phyloP scores from a whole-genome alignment of 1,284 basidiomycete genomes.

The Tylopilus sp. region DNA sequence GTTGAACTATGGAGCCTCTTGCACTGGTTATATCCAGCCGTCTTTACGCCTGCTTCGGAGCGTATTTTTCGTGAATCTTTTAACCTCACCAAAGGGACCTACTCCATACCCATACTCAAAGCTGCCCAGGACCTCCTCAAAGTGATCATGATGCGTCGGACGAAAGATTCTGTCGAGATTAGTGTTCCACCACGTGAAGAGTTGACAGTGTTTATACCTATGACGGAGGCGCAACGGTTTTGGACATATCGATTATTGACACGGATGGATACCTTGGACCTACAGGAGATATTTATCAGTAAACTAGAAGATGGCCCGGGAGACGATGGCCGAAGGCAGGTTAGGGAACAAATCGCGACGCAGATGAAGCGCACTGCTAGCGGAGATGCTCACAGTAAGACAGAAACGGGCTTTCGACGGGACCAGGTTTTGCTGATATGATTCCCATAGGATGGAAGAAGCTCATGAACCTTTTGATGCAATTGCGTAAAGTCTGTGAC shows the following conservation, averaged over 20 bases:
- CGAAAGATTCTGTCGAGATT: constrained; percentile 51
- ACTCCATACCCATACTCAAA: constrained; percentile 49
- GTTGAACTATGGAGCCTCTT: constrained; percentile 57
- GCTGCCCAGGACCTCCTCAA: constrained; percentile 49
- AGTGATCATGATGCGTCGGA: constrained; percentile 59
- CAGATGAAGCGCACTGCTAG: constrained; percentile 36
- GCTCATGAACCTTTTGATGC: constrained; percentile 59
- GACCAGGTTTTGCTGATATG: background rate
- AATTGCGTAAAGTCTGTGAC: constrained; percentile 57
- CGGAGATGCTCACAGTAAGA: constrained; percentile 36
- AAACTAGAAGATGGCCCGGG: constrained; percentile 32
- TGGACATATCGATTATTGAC: constrained; percentile 60
- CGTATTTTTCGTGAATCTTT: constrained; percentile 53
- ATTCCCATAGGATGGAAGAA: constrained; percentile 46
- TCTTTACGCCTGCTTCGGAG: constrained; percentile 52
- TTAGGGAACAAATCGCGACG: constrained; percentile 41
- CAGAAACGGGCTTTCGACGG: background rate
- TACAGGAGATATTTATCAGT: constrained; percentile 48
- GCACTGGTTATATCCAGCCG: constrained; percentile 53
- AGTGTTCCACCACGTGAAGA: constrained; percentile 58
- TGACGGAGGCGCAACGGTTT: constrained; percentile 60
- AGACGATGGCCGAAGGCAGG: constrained; percentile 41
- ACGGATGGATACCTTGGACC: constrained; percentile 47
- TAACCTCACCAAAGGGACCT: constrained; percentile 49
- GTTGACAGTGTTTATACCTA: constrained; percentile 53